Evolutionary conservation across 352 stramenopile genomes (phyloP).

Genomic region (Pythium sukuiense): DNA sequence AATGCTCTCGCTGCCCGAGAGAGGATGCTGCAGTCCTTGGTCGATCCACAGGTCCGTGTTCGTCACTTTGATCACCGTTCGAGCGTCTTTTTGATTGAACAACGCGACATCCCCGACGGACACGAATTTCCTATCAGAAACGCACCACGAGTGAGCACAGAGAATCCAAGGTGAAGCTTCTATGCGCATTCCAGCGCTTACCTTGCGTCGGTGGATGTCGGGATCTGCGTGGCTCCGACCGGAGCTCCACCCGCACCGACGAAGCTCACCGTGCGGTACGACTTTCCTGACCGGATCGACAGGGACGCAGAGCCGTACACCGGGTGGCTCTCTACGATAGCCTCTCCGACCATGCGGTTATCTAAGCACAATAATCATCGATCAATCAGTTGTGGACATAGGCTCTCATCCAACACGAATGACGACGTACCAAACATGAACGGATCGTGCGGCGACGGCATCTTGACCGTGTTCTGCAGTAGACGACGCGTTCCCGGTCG

Average conservation of each 20-base stretch:
- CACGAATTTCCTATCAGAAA: constrained; percentile 36
- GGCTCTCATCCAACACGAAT: no score
- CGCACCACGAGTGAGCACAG: neutral
- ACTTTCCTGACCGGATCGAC: constrained; percentile 48
- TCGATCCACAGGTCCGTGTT: constrained; percentile 44
- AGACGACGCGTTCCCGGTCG: constrained; percentile 30
- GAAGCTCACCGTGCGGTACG: constrained; percentile 40
- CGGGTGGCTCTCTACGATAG: constrained; percentile 53
- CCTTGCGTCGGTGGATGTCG: constrained; percentile 44
- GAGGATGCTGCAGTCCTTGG: constrained; percentile 44
- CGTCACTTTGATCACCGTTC: constrained; percentile 49
- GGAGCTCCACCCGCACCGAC: constrained; percentile 36
- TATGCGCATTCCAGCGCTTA: constrained; percentile 17
- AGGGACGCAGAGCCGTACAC: constrained; percentile 57
- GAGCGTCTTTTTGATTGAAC: constrained; percentile 48
- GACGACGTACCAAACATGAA: constrained; percentile 51
- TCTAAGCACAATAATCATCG: constrained; percentile 27
- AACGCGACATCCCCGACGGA: constrained; percentile 53
- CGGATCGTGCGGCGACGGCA: constrained; percentile 41
- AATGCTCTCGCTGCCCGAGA: constrained; percentile 43
- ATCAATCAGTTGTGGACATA: no score
- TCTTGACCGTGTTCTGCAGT: constrained; percentile 28
- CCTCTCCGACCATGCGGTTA: constrained; percentile 59
- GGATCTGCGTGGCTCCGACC: constrained; percentile 39
- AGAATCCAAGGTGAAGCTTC: neutral